Evolutionary conservation across 2,329 filamentous ascomycete species (phyloP).

Genomic region (Tolypocladium pustulatum): DNA sequence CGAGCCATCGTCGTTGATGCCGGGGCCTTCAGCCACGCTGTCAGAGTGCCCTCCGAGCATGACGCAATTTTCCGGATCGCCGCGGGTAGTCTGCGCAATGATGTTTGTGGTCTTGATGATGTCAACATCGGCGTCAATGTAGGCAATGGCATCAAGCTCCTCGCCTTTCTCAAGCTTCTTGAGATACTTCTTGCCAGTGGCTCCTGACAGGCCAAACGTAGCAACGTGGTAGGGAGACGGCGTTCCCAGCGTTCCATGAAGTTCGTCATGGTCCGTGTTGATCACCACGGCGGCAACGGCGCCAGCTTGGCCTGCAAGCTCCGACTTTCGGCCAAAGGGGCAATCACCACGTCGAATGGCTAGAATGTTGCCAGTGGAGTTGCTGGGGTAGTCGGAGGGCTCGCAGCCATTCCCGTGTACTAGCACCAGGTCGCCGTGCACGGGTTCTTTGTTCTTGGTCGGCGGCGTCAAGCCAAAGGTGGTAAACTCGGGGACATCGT

Average conservation of each 20-base stretch:
- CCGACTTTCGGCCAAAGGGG: conserved; percentile 61
- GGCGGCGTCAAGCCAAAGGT: conserved; percentile 59
- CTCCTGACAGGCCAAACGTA: conserved; percentile 54
- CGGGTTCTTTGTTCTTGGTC: conserved; percentile 47
- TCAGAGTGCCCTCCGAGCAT: conserved; percentile 57
- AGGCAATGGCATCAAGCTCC: conserved; percentile 42
- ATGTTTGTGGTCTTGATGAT: conserved; percentile 48
- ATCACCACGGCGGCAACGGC: conserved; percentile 64
- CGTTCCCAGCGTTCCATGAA: conserved; percentile 59
- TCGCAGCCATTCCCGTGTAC: conserved; percentile 55
- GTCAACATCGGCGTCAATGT: conserved; percentile 47
- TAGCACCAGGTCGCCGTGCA: conserved; percentile 48
- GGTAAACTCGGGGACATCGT: conserved; percentile 35
- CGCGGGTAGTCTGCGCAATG: conserved; percentile 48
- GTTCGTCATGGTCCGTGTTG: conserved; percentile 54
- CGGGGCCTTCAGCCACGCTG: conserved; percentile 51
- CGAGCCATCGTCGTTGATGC: conserved; percentile 71
- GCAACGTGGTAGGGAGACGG: conserved; percentile 51
- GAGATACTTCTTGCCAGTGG: conserved; percentile 46
- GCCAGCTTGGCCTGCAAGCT: conserved; percentile 55
- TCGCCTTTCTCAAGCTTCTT: conserved; percentile 41
- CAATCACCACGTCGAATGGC: conserved; percentile 62
- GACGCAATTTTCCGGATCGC: conserved; percentile 53
- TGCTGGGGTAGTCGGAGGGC: conserved; percentile 49
- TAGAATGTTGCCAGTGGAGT: conserved; percentile 53